These are phyloP conservation scores for Grosmannia clavigera DNA, from an alignment of 2,329 filamentous ascomycete genomes.

Conservation along the genomic window DNA sequence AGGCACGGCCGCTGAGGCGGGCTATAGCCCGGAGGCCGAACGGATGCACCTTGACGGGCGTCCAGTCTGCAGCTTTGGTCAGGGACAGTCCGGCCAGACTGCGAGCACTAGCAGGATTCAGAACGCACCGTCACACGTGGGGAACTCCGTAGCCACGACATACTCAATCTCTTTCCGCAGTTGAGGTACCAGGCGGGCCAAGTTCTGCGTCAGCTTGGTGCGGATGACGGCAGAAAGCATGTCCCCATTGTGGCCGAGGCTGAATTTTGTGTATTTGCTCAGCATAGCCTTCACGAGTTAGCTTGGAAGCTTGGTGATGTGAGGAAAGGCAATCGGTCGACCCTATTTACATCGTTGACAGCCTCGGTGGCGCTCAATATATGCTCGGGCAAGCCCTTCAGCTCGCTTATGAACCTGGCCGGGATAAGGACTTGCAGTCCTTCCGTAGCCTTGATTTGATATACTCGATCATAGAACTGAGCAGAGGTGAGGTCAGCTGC, in stretches of 20 bases:
- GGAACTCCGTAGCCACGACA: slow-evolving; percentile 33
- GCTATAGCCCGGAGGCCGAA: slow-evolving; percentile 39
- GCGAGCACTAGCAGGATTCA: too few species aligned
- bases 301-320: neutral
- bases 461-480: slow-evolving; percentile 35
- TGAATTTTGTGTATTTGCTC: slow-evolving; percentile 38
- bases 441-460: slow-evolving; percentile 39
- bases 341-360: slow-evolving; percentile 28
- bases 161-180: slow-evolving; percentile 35
- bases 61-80: slow-evolving; percentile 33
- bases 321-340: neutral
- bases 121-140: slow-evolving; percentile 28
- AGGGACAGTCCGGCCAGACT: neutral
- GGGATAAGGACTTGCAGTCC: slow-evolving; percentile 36
- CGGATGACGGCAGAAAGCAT: slow-evolving; percentile 30
- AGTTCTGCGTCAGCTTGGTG: slow-evolving; percentile 34
- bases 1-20: slow-evolving; percentile 39
- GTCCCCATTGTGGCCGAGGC: slow-evolving; percentile 32
- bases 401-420: slow-evolving; percentile 29
- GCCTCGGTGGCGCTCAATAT: slow-evolving; percentile 35
- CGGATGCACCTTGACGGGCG: slow-evolving; percentile 37
- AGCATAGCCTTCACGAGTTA: slow-evolving; percentile 28
- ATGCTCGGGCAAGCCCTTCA: slow-evolving; percentile 36
- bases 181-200: slow-evolving; percentile 31
- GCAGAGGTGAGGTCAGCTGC: too few species aligned